Evolutionary conservation across 257 asterid genomes (phyloP).

Genomic region (Fraxinus pennsylvanica): DNA sequence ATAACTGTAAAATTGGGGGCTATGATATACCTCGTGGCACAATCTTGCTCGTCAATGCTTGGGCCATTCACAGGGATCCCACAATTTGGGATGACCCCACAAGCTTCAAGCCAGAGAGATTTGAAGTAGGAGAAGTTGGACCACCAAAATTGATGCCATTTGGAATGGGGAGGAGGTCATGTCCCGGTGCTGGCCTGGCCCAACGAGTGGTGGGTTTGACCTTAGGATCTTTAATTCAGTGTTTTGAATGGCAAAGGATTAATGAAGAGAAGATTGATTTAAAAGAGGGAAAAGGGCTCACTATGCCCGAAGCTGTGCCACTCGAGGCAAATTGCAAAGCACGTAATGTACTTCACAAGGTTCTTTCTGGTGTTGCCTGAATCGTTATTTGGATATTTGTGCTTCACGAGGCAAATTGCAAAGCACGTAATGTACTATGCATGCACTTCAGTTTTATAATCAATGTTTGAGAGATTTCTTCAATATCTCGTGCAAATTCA

Average conservation of each 20-base stretch:
- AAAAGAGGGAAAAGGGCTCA: conserved; percentile 14
- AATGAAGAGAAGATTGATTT: conserved; percentile 9
- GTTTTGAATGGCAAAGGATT: conserved; percentile 26
- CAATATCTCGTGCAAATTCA: too few relatives aligned
- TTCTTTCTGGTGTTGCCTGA: too few relatives aligned
- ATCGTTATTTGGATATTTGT: too few relatives aligned
- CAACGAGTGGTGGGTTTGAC: conserved; percentile 21
- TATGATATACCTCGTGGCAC: conserved; percentile 29
- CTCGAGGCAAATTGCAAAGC: conserved; percentile 27
- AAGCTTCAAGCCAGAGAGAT: conserved; percentile 31
- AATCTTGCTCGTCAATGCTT: conserved; percentile 26
- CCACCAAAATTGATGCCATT: conserved; percentile 22
- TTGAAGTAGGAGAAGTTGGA: conserved; percentile 21
- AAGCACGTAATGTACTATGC: too few relatives aligned
- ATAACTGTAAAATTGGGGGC: conserved; percentile 18
- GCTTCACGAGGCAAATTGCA: too few relatives aligned
- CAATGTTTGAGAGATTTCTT: too few relatives aligned
- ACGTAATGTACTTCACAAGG: conserved; percentile 5
- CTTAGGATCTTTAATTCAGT: conserved; percentile 25
- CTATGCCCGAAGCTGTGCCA: conserved; percentile 12
- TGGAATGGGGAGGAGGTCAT: conserved; percentile 33
- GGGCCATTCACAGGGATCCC: conserved; percentile 33
- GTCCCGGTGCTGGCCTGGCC: conserved; percentile 29
- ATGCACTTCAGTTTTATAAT: too few relatives aligned
- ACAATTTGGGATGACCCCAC: conserved; percentile 24